Base-by-base conservation (phyloP, 1,139 yeast species). In the Maudiozyma humilis region DNA sequence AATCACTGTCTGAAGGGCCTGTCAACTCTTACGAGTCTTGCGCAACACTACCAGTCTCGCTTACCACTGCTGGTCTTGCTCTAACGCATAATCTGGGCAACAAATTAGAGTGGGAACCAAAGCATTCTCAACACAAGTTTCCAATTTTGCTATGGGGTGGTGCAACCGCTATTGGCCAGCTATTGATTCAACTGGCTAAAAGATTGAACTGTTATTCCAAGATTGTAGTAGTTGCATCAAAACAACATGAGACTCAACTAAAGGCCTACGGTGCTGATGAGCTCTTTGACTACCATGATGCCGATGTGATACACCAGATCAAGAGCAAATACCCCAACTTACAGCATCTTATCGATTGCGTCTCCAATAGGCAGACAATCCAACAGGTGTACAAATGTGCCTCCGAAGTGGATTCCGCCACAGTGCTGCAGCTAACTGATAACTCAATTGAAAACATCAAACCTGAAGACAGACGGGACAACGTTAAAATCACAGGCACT, bases 271-370 rank as follows among this genome's bases (percentile, higher is more conserved):
- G 89, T 49, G 87, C 86, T 19, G 82, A 77, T 52, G 63, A 64
- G 15, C 65, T 71, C 7, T 71, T 79, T 51, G 86, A 82, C 61
- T 82, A 82, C 61, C 72, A 70, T 43, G 82, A 77, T 48, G 48
- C 61, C 0, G 73, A 76, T 52, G 81, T 73, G 42, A 62, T 73
- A 43, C 71, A 67, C n/a, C 70, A 76, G 52, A 74, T 82, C 48
- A 68, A 64, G 48, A 50, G 58, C 25, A 64, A 60, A 19, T 78
- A 75, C 52, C 85, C 70, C 4, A 49, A 54, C 34, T 38, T 58
- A 23, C 49, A 44, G 34, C 50, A 50, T 38, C 42, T 55, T 25
- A 67, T 72, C 12, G 89, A 82, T 59, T 69, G 81, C 25, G 72
- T 81, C 40, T 64, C 83, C 8, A 48, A 40, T 12, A 43, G 44